Evolutionary conservation across 192 early-diverging fungal genomes (phyloP).

Genomic region (Umbelopsis vinacea): DNA sequence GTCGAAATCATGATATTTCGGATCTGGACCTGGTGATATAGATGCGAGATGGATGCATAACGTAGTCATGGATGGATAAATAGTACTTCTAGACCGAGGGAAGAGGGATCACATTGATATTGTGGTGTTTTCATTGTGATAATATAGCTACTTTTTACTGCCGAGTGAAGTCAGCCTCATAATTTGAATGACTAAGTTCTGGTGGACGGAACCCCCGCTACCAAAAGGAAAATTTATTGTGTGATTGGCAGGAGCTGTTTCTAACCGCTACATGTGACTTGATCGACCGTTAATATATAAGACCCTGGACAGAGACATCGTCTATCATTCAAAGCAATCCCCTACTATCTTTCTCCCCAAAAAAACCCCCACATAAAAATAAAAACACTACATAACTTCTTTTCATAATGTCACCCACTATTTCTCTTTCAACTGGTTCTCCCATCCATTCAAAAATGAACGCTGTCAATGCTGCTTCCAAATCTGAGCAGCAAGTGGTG

Average conservation of each 20-base stretch:
- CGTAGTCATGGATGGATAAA: no score
- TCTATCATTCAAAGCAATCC: background rate
- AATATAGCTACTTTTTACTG: background rate
- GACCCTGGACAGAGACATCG: slow-evolving; percentile 1
- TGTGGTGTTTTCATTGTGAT: background rate
- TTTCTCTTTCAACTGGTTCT: slow-evolving; percentile 2
- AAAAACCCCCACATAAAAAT: background rate
- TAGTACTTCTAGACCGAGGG: no score
- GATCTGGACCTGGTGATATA: background rate
- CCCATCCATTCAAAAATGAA: background rate
- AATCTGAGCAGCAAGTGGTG: background rate
- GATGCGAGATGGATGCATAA: background rate
- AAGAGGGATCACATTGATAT: no score
- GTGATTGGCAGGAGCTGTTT: background rate
- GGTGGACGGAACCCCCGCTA: slow-evolving; percentile 4
- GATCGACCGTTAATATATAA: slow-evolving; percentile 7
- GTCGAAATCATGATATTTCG: slow-evolving; percentile 1
- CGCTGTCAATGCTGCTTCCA: background rate
- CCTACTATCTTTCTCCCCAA: no score
- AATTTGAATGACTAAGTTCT: slow-evolving; percentile 20
- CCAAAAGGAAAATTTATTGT: background rate
- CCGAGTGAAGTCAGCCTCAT: background rate
- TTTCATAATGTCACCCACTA: slow-evolving; percentile 7
- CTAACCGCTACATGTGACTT: slow-evolving; percentile 12
- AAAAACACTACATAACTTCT: background rate